Evolutionary conservation across 208 protist species (phyloP).

Genomic region (Acanthamoeba lenticulata): DNA sequence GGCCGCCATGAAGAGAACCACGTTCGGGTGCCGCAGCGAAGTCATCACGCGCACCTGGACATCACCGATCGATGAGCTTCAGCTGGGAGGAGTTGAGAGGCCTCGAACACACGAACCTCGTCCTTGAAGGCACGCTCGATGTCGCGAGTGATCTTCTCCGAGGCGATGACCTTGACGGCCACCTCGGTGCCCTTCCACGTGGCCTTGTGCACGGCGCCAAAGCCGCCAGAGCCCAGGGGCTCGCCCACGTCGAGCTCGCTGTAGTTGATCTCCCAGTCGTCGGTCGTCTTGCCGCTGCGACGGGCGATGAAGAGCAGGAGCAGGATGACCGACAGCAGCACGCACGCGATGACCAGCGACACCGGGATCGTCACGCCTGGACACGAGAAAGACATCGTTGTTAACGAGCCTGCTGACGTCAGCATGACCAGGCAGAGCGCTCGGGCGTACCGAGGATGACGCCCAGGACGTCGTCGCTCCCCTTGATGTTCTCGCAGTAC

Average conservation of each 20-base stretch:
- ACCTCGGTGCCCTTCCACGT: slow-evolving; percentile 61
- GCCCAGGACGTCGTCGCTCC: neutral
- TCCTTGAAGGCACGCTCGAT: slow-evolving; percentile 58
- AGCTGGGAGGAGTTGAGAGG: neutral
- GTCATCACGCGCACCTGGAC: slow-evolving; percentile 76
- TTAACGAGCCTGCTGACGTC: neutral
- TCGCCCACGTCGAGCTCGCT: slow-evolving; percentile 41
- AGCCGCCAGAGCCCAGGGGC: slow-evolving; percentile 13
- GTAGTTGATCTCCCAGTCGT: slow-evolving; percentile 64
- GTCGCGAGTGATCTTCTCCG: neutral
- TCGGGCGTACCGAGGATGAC: neutral
- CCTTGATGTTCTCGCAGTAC: neutral
- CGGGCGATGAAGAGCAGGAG: neutral
- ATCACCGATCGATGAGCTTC: neutral
- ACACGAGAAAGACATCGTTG: too few species aligned
- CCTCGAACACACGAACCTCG: neutral
- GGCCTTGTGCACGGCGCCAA: slow-evolving; percentile 31
- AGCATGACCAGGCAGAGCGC: neutral
- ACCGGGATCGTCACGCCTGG: neutral
- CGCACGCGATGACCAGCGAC: neutral
- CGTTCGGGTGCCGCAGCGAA: slow-evolving; percentile 75
- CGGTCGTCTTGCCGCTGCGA: neutral
- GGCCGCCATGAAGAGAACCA: slow-evolving; percentile 79
- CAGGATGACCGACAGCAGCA: neutral
- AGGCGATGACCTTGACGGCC: slow-evolving; percentile 44